Conservation (phyloP, 2,329 filamentous ascomycete species). For the Claviceps sp. region DNA sequence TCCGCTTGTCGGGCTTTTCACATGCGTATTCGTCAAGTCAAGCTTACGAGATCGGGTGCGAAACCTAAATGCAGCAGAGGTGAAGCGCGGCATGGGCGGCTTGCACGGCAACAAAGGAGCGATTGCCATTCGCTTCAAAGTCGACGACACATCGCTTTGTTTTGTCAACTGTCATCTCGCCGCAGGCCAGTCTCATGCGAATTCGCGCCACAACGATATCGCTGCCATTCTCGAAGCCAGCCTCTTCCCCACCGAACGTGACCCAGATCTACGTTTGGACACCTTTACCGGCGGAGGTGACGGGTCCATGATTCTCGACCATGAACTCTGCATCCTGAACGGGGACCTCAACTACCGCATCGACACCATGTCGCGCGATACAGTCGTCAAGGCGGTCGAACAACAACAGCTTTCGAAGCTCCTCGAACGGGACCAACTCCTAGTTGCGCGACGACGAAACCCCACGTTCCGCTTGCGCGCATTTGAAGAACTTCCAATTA, state of each 20-base stretch:
- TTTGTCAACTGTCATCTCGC: constrained; percentile 97
- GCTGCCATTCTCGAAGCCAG: constrained; percentile 74
- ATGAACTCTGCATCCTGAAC: constrained; percentile 93
- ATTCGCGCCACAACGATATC: constrained; percentile 83
- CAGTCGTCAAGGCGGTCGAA: constrained; percentile 74
- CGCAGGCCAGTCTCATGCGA: constrained; percentile 81
- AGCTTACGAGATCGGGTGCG: constrained; percentile 63
- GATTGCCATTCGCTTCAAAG: constrained; percentile 75
- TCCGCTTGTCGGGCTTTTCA: constrained; percentile 83
- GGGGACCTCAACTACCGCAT: constrained; percentile 98
- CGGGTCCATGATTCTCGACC: constrained; percentile 86
- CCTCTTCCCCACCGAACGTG: constrained; percentile 59
- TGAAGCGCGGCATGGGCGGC: constrained; percentile 94
- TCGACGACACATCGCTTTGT: constrained; percentile 90
- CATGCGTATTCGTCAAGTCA: constrained; percentile 85
- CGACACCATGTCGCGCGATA: constrained; percentile 89
- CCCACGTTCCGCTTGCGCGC: constrained; percentile 77
- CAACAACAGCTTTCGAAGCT: constrained; percentile 72
- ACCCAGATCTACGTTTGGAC: constrained; percentile 55
- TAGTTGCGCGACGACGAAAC: constrained; percentile 79
- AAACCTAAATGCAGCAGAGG: constrained; percentile 64
- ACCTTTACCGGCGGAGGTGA: constrained; percentile 86
- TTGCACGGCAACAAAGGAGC: constrained; percentile 95
- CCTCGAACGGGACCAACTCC: constrained; percentile 83
- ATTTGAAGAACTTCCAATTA: constrained; percentile 83